Conservation (phyloP, 1,139 yeast species). For the Sugiyamaella paludigena region DNA sequence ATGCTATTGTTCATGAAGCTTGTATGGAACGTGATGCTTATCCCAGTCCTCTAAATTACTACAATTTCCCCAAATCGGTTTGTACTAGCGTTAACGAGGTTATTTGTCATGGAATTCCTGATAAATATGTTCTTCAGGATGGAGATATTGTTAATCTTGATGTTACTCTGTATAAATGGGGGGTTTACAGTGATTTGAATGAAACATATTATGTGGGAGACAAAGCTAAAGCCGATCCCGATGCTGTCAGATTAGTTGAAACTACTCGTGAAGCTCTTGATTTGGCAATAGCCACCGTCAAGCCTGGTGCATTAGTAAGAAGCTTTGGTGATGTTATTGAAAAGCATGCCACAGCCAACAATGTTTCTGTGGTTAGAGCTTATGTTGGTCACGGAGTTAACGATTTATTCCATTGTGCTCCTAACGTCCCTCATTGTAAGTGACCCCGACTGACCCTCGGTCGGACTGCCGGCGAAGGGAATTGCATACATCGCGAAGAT, state of each 20-base stretch:
- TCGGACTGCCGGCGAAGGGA: too few species aligned
- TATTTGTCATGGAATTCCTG: conserved; percentile 97
- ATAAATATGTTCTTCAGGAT: conserved; percentile 76
- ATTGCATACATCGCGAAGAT: too few species aligned
- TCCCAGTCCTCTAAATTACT: conserved; percentile 95
- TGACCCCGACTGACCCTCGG: too few species aligned
- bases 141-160: conserved; percentile 95
- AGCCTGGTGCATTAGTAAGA: conserved; percentile 90
- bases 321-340: conserved; percentile 87
- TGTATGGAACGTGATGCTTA: conserved; percentile 86
- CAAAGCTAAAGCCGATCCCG: conserved; percentile 70
- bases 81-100: conserved; percentile 95
- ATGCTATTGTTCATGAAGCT: conserved; percentile 80
- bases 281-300: conserved; percentile 74
- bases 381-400: conserved; percentile 97
- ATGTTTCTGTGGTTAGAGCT: conserved; percentile 82
- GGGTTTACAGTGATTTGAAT: conserved; percentile 91
- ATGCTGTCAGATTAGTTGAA: conserved; percentile 83
- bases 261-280: conserved; percentile 90
- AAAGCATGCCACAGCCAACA: conserved; percentile 74
- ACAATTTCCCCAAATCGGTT: conserved; percentile 86
- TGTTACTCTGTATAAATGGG: conserved; percentile 78
- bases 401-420: conserved; percentile 83
- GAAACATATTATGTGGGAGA: conserved; percentile 98
- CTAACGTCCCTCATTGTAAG: conserved; percentile 83